Base-by-base conservation (phyloP, 2,329 filamentous ascomycete genomes). In the Xylariaceae sp. region DNA sequence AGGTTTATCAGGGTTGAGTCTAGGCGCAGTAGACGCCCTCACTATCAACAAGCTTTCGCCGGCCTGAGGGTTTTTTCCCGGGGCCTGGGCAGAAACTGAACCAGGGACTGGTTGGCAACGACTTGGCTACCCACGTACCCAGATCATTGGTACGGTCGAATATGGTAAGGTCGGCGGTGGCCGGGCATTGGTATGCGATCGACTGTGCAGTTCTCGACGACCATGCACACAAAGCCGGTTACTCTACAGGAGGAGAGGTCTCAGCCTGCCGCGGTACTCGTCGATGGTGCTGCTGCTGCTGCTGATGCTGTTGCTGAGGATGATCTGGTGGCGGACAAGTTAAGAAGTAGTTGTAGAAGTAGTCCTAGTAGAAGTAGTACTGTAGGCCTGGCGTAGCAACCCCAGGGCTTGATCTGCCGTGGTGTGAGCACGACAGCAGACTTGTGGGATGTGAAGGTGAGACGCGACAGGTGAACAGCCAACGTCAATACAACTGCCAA, bases 1-100 rank as follows among this genome's bases (percentile, higher is more conserved):
- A 64, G 63, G 61, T 59, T 17, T 53, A 55, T 17, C 60, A 60
- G 57, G 45, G 60, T 57, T 59, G 57, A 57, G 55, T 50, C 57
- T 60, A 58, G 53, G 44, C 53, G 57, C 51, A 55, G 56, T 51
- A 56, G 55, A 59, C 39, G 55, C 55, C 13, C 13, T 51, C 23
- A 18, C 18, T 50, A 42, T 55, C 35, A 55, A 42, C 49, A 62
- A 60, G 57, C 57, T 64, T 64, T 62, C 50, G 60, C 57, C 55
- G 59, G 49, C 13, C 23, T 34, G 49, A 51, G 49, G 49, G 42
- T 15, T 45, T 13, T 45, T 42, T 42, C 30, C 18, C 15, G 5
- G 34, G 49, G 49, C 23, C 23, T 35, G 23, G 49, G 56, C 48
- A 44, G 50, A 50, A 56, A 57, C 15, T 56, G 56, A 54, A 56